Evolutionary conservation across 2,329 filamentous ascomycete genomes (phyloP).

Genomic region (Xylaria sp.): DNA sequence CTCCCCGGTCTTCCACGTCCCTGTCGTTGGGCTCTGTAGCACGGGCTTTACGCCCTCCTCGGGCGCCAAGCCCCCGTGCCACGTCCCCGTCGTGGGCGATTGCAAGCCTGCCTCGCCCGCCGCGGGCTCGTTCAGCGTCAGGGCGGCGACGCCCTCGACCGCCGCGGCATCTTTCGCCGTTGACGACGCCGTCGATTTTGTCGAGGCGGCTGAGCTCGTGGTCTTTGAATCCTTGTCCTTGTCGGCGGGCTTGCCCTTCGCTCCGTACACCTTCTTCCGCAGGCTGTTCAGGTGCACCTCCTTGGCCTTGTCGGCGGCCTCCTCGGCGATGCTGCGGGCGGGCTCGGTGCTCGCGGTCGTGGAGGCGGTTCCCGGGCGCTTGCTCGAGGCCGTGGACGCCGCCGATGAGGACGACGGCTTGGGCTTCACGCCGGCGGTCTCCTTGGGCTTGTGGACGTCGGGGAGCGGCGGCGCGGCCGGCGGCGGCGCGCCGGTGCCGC

Average conservation of each 20-base stretch:
- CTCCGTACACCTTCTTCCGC: constrained; percentile 57
- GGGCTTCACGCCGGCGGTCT: constrained; percentile 20
- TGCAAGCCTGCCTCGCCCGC: constrained; percentile 42
- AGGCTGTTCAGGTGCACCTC: constrained; percentile 57
- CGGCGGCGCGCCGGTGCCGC: constrained; percentile 24
- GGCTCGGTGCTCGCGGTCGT: constrained; percentile 37
- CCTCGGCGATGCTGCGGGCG: constrained; percentile 61
- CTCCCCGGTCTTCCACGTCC: constrained; percentile 44
- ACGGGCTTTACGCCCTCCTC: constrained; percentile 34
- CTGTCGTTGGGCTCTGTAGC: constrained; percentile 48
- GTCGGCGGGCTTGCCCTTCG: constrained; percentile 42
- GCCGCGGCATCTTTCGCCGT: constrained; percentile 18
- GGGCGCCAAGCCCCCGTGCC: constrained; percentile 37
- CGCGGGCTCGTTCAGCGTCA: constrained; percentile 6
- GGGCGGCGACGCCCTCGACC: constrained; percentile 23
- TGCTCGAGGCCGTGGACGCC: constrained; percentile 24
- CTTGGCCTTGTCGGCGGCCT: constrained; percentile 67
- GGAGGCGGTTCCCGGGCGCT: too few species aligned
- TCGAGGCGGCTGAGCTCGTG: constrained; percentile 4
- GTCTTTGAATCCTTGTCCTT: constrained; percentile 23
- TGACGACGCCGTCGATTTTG: constrained; percentile 1
- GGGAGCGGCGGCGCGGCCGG: constrained; percentile 36
- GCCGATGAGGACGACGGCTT: background rate
- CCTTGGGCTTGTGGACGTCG: constrained; percentile 38
- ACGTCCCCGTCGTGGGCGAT: constrained; percentile 49